Base-by-base conservation (phyloP, 2,329 filamentous ascomycete species). In the Aspergillus ochraceoroseus region DNA sequence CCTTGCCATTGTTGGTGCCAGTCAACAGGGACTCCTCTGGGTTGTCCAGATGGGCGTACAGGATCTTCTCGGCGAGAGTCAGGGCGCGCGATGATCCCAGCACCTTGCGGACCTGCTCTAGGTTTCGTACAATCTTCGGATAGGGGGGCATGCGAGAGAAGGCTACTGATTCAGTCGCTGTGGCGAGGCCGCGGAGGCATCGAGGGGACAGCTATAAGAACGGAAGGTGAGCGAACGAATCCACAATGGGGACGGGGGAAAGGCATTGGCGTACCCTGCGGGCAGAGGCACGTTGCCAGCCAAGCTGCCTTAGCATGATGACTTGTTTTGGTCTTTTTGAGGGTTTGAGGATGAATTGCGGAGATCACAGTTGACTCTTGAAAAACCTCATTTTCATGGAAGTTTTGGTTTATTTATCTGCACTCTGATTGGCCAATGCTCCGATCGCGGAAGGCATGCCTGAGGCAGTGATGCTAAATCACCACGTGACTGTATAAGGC, bases 11-110 rank as follows among this genome's bases (percentile, higher is more conserved):
- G 66, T 87, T 77, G 34, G 89, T 95, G 59, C 81, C 80, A 38
- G 78, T 80, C 46, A 95, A 74, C 38, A 98, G 78, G 25, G 87
- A 89, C 64, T 94, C 88, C 67, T 95, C 89, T 5, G 82, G 79
- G 59, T 87, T 85, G 68, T 92, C 83, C 51, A 98, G 74, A 70
- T 98, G 92, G 57, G 89, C 87, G 73, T 96, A 98, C 43, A 98
- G 77, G 58, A 98, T 95, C 77, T 98, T 98, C 70, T 98, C 92
- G 49, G 92, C 88, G 42, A 98, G 78, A 2, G 90, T 95, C 44
- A 98, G 78, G 41, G 74, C 65, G 19, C 75, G 69, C 11, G 65
- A 64, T 6, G 73, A 67, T 33, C 83, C 84, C 22, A 95, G 76
- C 7, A 94, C 78, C 38, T 77, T 76, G 38, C 80, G 75, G 20